phyloP scores from a whole-genome alignment of 1,284 basidiomycete species.

The Irpex lacteus region DNA sequence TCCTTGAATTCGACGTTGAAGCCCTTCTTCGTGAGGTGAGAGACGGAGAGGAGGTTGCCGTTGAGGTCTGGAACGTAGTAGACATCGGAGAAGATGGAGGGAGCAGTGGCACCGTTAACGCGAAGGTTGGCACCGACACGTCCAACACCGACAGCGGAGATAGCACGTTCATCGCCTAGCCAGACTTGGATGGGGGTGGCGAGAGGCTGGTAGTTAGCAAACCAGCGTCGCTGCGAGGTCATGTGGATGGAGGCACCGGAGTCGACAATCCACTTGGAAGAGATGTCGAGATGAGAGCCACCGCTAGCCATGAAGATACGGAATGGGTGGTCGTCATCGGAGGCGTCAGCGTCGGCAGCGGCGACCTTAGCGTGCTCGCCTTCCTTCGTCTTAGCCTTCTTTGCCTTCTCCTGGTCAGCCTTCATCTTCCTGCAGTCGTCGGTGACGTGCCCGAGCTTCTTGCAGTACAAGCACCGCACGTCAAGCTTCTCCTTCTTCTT shows the following conservation, averaged over 20 bases:
- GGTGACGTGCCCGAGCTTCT: constrained; percentile 15
- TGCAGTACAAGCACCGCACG: constrained; percentile 18
- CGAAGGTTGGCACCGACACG: constrained; percentile 1
- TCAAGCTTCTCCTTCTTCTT: constrained; percentile 1
- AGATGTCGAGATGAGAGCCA: background rate
- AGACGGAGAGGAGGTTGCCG: constrained; percentile 24
- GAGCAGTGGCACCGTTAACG: background rate
- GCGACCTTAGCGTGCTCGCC: constrained; percentile 13
- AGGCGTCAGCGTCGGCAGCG: background rate
- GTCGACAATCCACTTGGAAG: constrained; percentile 18
- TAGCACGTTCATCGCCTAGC: constrained; percentile 18
- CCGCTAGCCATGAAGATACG: constrained; percentile 10
- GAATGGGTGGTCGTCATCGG: background rate
- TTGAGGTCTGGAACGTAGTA: constrained; percentile 21
- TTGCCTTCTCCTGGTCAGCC: constrained; percentile 12
- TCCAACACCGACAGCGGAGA: constrained; percentile 15
- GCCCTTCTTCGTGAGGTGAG: constrained; percentile 8
- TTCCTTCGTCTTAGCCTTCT: constrained; percentile 2
- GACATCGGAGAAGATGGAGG: constrained; percentile 7
- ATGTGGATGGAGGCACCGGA: constrained; percentile 21
- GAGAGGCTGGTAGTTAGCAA: constrained; percentile 8
- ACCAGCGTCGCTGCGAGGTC: constrained; percentile 16
- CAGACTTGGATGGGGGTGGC: constrained; percentile 7
- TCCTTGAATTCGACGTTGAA: constrained; percentile 6
- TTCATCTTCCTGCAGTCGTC: constrained; percentile 19